Evolutionary conservation across 371 early-diverging fungal species (phyloP).

Genomic region (Apophysomyces elegans): DNA sequence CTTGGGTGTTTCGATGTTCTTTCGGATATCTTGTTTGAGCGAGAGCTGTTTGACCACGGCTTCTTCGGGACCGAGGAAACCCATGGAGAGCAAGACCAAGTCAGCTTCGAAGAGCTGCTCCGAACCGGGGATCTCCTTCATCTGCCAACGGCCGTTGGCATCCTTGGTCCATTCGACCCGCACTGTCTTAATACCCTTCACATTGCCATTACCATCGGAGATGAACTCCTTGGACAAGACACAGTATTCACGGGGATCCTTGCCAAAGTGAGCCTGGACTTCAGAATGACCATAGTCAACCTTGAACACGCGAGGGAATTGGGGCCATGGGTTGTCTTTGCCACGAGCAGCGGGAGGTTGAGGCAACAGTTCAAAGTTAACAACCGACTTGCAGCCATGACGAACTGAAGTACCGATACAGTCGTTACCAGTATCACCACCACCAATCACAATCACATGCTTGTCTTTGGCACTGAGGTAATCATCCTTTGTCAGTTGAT

Average conservation of each 20-base stretch:
- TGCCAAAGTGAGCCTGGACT: slow-evolving; percentile 83
- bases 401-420: slow-evolving; percentile 95
- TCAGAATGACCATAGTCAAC: slow-evolving; percentile 97
- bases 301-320: slow-evolving; percentile 91
- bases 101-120: slow-evolving; percentile 89
- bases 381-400: slow-evolving; percentile 88
- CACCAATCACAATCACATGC: slow-evolving; percentile 96
- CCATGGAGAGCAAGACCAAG: slow-evolving; percentile 93
- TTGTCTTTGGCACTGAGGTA: slow-evolving; percentile 90
- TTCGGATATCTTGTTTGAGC: slow-evolving; percentile 74
- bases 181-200: slow-evolving; percentile 92
- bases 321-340: slow-evolving; percentile 96
- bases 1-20: slow-evolving; percentile 83
- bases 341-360: slow-evolving; percentile 85
- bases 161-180: slow-evolving; percentile 93
- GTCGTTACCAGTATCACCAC: slow-evolving; percentile 97
- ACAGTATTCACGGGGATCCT: slow-evolving; percentile 94
- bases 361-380: slow-evolving; percentile 96
- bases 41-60: slow-evolving; percentile 77
- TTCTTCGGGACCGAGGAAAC: slow-evolving; percentile 96
- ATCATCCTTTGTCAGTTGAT: slow-evolving; percentile 69
- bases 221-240: slow-evolving; percentile 94
- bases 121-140: slow-evolving; percentile 85
- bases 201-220: slow-evolving; percentile 72
- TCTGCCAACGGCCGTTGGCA: slow-evolving; percentile 80